These are phyloP conservation scores for Colletotrichum cereale DNA, from an alignment of 2,329 filamentous ascomycete species.

Conservation along the genomic window DNA sequence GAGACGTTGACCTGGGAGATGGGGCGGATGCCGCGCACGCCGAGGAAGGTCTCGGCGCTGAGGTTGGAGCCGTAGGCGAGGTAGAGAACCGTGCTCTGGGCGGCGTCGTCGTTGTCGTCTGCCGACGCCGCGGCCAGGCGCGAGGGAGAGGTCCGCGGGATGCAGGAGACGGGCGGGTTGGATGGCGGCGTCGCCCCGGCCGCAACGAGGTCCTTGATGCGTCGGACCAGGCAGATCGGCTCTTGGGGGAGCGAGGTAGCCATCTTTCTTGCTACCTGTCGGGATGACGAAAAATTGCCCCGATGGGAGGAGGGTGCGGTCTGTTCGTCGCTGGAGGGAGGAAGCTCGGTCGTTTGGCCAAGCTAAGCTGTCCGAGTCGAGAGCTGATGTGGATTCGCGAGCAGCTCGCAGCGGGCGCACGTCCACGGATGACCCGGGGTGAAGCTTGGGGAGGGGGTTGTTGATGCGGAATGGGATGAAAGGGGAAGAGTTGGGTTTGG, in stretches of 20 bases:
- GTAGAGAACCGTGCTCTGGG: slow-evolving; percentile 73
- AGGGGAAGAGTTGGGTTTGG: neutral
- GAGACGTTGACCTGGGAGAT: slow-evolving; percentile 85
- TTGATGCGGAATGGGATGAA: neutral
- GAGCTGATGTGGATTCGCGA: slow-evolving; percentile 8
- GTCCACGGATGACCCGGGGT: slow-evolving; percentile 8
- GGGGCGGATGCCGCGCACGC: slow-evolving; percentile 82
- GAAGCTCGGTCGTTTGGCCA: neutral
- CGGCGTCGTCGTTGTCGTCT: slow-evolving; percentile 39
- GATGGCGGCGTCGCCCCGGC: slow-evolving; percentile 10
- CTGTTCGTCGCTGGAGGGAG: too few relatives aligned
- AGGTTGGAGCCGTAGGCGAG: slow-evolving; percentile 95
- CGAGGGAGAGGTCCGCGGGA: slow-evolving; percentile 51
- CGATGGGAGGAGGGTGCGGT: too few relatives aligned
- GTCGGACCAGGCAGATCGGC: slow-evolving; percentile 8
- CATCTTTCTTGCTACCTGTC: neutral
- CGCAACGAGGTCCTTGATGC: neutral
- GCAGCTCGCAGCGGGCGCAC: neutral
- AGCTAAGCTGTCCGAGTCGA: neutral
- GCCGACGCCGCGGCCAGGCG: slow-evolving; percentile 52
- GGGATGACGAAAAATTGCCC: neutral
- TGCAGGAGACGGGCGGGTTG: slow-evolving; percentile 49
- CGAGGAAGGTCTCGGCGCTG: slow-evolving; percentile 82
- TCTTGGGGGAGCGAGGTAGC: slow-evolving; percentile 7
- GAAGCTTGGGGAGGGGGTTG: neutral